Percentiles rank a stretch among this genome's conserved stretches.
Evolutionary conservation across 2,329 filamentous ascomycete species (phyloP).

Genomic region (Colletotrichum godetiae): DNA sequence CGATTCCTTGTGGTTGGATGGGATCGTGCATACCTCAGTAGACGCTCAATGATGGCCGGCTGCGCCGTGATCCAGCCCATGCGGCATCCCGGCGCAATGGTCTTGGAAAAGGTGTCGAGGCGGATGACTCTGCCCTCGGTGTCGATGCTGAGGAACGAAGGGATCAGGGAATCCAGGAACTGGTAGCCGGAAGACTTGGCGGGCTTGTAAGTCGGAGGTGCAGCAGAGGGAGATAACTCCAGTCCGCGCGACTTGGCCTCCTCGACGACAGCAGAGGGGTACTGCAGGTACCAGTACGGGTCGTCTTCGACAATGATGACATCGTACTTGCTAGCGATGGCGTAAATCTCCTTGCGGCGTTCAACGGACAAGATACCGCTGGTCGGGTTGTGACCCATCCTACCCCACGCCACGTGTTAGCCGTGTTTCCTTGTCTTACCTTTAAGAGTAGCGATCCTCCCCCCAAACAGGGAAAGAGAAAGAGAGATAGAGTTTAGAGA

Average conservation of each 20-base stretch:
- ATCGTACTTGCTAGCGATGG: constrained; percentile 84
- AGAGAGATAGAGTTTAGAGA: background rate
- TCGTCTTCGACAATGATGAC: constrained; percentile 94
- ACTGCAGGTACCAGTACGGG: constrained; percentile 96
- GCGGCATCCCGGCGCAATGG: constrained; percentile 87
- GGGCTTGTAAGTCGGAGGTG: constrained; percentile 40
- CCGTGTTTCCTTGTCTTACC: background rate
- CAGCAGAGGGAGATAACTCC: constrained; percentile 41
- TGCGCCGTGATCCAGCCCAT: constrained; percentile 92
- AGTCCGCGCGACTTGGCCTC: constrained; percentile 61
- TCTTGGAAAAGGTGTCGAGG: constrained; percentile 95
- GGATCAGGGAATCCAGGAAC: constrained; percentile 86
- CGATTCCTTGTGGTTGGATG: background rate
- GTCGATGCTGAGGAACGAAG: constrained; percentile 85
- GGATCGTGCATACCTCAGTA: constrained; percentile 52
- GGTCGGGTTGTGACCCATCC: constrained; percentile 85
- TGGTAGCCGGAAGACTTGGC: constrained; percentile 70
- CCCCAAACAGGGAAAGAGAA: background rate
- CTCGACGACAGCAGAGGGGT: constrained; percentile 72
- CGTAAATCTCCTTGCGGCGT: constrained; percentile 83
- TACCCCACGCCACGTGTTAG: constrained; percentile 33
- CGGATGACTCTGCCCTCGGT: constrained; percentile 88
- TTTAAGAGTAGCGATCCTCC: background rate
- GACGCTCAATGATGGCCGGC: constrained; percentile 79
- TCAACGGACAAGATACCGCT: constrained; percentile 78